Percentiles rank a stretch among this genome's conserved stretches.
These are phyloP conservation scores for Colletotrichum sublineola DNA, from an alignment of 2,329 filamentous ascomycete species.

Conservation along the genomic window DNA sequence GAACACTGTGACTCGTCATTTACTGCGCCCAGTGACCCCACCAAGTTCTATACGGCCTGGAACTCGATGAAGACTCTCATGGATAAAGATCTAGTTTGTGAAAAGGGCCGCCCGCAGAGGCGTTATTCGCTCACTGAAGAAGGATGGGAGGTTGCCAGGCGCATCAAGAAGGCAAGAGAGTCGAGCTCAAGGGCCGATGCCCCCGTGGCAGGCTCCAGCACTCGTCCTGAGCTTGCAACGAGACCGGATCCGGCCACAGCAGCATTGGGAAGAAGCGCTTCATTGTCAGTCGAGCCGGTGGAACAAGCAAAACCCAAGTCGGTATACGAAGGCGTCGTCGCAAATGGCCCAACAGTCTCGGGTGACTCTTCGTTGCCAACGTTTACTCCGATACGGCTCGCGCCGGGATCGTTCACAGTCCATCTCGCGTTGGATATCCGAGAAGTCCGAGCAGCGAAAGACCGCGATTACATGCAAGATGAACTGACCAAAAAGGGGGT, in stretches of 20 bases:
- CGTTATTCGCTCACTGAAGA: slow-evolving; percentile 81
- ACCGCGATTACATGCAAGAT: slow-evolving; percentile 82
- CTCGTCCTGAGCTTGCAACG: slow-evolving; percentile 4
- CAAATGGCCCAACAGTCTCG: slow-evolving; percentile 52
- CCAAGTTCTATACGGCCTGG: slow-evolving; percentile 84
- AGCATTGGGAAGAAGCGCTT: slow-evolving; percentile 3
- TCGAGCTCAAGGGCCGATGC: slow-evolving; percentile 3
- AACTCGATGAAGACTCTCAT: slow-evolving; percentile 83
- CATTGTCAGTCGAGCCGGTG: slow-evolving; percentile 24
- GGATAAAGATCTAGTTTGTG: slow-evolving; percentile 80
- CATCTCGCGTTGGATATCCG: slow-evolving; percentile 81
- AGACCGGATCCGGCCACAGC: slow-evolving; percentile 13
- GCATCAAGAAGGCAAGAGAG: slow-evolving; percentile 68
- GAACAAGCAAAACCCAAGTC: slow-evolving; percentile 45
- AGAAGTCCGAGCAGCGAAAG: slow-evolving; percentile 78
- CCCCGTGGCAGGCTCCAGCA: slow-evolving; percentile 41
- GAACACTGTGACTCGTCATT: slow-evolving; percentile 81
- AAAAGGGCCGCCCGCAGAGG: slow-evolving; percentile 75
- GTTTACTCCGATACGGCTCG: slow-evolving; percentile 72
- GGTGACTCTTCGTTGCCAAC: slow-evolving; percentile 54
- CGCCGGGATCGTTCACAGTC: slow-evolving; percentile 77
- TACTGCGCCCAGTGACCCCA: slow-evolving; percentile 74
- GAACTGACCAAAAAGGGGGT: slow-evolving; percentile 77
- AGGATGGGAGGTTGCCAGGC: slow-evolving; percentile 80
- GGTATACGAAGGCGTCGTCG: slow-evolving; percentile 56